Base-by-base conservation (phyloP, 225 moss, liverwort and hornwort species). In the Rhytidiadelphus loreus region DNA sequence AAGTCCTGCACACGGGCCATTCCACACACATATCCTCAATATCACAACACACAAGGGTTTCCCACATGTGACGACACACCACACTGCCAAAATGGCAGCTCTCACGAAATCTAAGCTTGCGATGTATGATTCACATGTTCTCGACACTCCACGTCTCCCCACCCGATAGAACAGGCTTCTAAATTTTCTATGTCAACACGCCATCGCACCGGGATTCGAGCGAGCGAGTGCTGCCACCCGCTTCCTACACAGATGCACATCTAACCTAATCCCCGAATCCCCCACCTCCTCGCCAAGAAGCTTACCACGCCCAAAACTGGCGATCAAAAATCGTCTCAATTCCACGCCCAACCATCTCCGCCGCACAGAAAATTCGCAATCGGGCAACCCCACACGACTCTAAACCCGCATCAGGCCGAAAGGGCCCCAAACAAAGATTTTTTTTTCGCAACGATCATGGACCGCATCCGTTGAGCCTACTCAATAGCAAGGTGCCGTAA, bases 231-330 rank as follows among this genome's bases (percentile, higher is more conserved):
- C 22, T 74, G 72, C 35, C 35, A 73, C 29, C 29, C 65, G 37
- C 78, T 83, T 21, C 14, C 60, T 18, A 28, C 59, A 88, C n/a
- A 46, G 37, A 44, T 41, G 6, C 19, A 29, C 26, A 12, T 23
- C 52, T 90, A 79, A 92, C 92, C 92, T 88, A 92, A 90, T 46
- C 41, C 56, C n/a, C 4, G 41, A 74, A 53, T 69, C 8, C 76
- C 41, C 57, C 32, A 56, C 75, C 62, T 39, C 88, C 25, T 65
- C 60, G 44, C 74, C 66, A 80, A 29, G 30, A 81, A 52, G 28
- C 58, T 28, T 33, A 26, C 39, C 58, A 41, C 57, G 52, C 57
- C 58, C 62, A 81, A 76, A 33, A 22, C 21, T 29, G 13, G 16
- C 44, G 50, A 69, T 75, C 66, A 52, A 28, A 86, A 21, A 62